These are phyloP conservation scores for Hyphopichia buzzinii DNA, from an alignment of 1,139 yeast genomes.

Conservation along the genomic window DNA sequence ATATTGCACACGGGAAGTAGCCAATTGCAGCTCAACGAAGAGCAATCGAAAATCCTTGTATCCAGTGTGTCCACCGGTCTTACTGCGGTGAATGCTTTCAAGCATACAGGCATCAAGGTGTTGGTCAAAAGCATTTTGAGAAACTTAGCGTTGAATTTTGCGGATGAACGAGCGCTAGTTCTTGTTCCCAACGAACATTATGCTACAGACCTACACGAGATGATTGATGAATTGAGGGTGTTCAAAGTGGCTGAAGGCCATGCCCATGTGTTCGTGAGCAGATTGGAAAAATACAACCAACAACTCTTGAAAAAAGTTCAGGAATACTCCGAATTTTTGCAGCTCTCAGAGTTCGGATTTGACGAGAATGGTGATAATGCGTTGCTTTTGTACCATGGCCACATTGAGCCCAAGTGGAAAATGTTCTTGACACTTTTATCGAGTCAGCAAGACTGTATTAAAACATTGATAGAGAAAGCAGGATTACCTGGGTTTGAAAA, in stretches of 20 bases:
- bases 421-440: conserved; percentile 14
- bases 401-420: conserved; percentile 31
- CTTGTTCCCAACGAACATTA: conserved; percentile 19
- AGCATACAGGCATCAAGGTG: conserved; percentile 8
- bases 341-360: conserved; percentile 35
- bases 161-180: conserved; percentile 32
- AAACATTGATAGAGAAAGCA: background rate
- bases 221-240: conserved; percentile 1
- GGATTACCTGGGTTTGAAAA: background rate
- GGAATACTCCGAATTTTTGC: conserved; percentile 27
- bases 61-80: conserved; percentile 8
- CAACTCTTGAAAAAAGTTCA: conserved; percentile 26
- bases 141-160: conserved; percentile 20
- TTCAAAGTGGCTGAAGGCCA: background rate
- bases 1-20: background rate
- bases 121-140: conserved; percentile 10
- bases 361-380: conserved; percentile 46
- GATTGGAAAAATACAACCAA: background rate
- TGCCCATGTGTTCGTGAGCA: background rate
- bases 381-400: conserved; percentile 25
- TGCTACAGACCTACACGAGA: background rate
- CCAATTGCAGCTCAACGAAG: background rate
- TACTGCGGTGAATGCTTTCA: conserved; percentile 9
- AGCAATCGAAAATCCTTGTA: conserved; percentile 3
- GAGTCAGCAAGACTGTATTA: too few species aligned